These are phyloP conservation scores for Echinochloa phyllopogon DNA, from an alignment of 176 grass and related monocot genomes.

Conservation along the genomic window DNA sequence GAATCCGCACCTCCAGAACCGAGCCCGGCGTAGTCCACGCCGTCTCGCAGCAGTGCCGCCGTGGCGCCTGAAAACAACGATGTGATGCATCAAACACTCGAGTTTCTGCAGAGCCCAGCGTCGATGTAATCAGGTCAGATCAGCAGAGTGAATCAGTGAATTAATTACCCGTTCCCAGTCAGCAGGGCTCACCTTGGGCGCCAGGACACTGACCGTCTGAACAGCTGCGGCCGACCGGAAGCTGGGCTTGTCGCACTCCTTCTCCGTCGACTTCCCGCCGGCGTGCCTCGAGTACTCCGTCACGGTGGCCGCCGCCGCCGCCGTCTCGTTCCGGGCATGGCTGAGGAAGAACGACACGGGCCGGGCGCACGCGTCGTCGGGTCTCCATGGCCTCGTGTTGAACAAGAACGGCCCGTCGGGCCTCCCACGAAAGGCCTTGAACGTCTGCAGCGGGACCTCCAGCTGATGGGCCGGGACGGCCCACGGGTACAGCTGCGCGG, in stretches of 20 bases:
- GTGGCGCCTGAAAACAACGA: conserved; percentile 60
- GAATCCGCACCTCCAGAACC: conserved; percentile 63
- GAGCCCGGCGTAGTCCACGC: conserved; percentile 48
- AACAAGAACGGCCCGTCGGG: conserved; percentile 74
- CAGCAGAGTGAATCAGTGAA: neutral
- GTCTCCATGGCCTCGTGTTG: conserved; percentile 47
- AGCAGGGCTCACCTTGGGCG: conserved; percentile 61
- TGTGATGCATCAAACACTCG: neutral
- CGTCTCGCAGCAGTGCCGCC: conserved; percentile 77
- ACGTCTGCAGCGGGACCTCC: conserved; percentile 68
- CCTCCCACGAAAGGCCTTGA: conserved; percentile 68
- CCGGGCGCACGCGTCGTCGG: conserved; percentile 45
- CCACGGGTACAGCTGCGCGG: conserved; percentile 74
- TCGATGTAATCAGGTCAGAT: neutral
- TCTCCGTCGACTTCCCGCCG: neutral
- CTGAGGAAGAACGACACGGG: conserved; percentile 63
- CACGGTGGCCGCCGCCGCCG: conserved; percentile 33
- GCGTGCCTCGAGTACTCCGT: conserved; percentile 63
- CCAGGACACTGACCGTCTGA: conserved; percentile 52
- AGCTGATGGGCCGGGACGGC: conserved; percentile 52
- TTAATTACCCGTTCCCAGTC: conserved; percentile 58
- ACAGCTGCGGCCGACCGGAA: conserved; percentile 55
- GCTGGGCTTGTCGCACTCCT: conserved; percentile 46
- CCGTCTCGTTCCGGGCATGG: conserved; percentile 31
- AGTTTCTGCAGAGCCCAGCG: neutral